phyloP scores from a whole-genome alignment of 2,329 filamentous ascomycete species.

The Anthostomella pinea region DNA sequence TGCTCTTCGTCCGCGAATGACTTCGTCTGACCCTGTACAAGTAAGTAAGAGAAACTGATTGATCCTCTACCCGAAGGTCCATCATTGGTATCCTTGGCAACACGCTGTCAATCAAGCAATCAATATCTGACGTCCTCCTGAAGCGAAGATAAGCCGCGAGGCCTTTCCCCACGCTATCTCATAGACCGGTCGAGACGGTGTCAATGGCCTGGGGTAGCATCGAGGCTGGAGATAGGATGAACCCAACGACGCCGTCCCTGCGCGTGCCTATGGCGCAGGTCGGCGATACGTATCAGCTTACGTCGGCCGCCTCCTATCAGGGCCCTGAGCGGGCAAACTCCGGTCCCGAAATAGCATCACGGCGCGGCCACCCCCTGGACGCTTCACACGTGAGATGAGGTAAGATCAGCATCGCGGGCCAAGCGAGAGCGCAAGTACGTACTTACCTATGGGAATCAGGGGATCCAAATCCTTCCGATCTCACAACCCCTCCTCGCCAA shows the following conservation, averaged over 20 bases:
- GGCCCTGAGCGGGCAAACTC: constrained; percentile 12
- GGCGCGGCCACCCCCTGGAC: no score
- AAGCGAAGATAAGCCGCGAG: constrained; percentile 19
- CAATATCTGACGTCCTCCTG: not conserved
- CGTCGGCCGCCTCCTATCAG: constrained; percentile 2
- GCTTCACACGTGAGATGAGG: constrained; percentile 6
- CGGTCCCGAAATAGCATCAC: constrained; percentile 19
- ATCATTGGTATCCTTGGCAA: no score
- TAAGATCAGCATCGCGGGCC: constrained; percentile 9
- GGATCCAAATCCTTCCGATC: constrained; percentile 16
- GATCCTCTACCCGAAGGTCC: no score
- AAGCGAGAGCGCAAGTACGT: no score
- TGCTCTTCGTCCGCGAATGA: no score
- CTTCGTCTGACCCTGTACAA: no score
- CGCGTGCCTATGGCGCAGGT: constrained; percentile 7
- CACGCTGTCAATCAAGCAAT: no score
- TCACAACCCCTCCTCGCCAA: constrained; percentile 18
- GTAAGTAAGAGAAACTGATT: no score
- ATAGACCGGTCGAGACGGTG: constrained; percentile 20
- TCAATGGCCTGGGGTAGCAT: constrained; percentile 17
- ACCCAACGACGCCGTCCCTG: constrained; percentile 10
- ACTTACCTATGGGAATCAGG: no score
- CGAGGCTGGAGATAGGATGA: constrained; percentile 20
- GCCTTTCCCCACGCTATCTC: constrained; percentile 17
- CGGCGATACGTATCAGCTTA: constrained; percentile 9